phyloP scores from a whole-genome alignment of 1,284 basidiomycete genomes.

The Leccinum angustisporum region DNA sequence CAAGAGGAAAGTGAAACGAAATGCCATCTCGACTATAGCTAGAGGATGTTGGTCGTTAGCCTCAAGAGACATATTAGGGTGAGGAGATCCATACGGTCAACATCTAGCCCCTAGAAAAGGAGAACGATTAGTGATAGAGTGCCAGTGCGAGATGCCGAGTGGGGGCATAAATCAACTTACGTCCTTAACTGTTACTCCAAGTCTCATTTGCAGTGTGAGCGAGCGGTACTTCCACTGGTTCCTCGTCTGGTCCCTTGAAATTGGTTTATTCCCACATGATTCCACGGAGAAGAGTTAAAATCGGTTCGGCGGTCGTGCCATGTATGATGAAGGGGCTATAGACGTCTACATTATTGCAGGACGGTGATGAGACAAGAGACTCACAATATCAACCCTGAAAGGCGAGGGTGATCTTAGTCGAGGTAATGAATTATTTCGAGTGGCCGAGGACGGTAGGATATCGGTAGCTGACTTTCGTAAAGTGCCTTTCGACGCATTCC shows the following conservation, averaged over 20 bases:
- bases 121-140: background rate
- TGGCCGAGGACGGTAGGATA: constrained; percentile 1
- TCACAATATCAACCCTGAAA: constrained; percentile 29
- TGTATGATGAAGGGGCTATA: constrained; percentile 32
- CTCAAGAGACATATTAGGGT: background rate
- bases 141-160: background rate
- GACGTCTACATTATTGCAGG: constrained; percentile 8
- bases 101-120: background rate
- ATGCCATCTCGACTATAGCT: too few relatives aligned
- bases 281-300: constrained; percentile 13
- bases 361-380: background rate
- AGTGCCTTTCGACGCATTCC: background rate
- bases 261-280: background rate
- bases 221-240: constrained; percentile 19
- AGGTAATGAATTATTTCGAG: constrained; percentile 19
- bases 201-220: background rate
- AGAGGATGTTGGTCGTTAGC: too few relatives aligned
- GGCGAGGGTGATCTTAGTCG: constrained; percentile 29
- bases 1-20: too few relatives aligned
- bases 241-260: constrained; percentile 6
- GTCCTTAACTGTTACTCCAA: background rate
- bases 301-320: constrained; percentile 29
- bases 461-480: constrained; percentile 10
- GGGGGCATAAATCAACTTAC: background rate
- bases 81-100: background rate